Evolutionary conservation across 2,329 filamentous ascomycete species (phyloP), one percentile per base, ranked within the genome.

Genomic region (Fragosphaeria purpurea): DNA sequence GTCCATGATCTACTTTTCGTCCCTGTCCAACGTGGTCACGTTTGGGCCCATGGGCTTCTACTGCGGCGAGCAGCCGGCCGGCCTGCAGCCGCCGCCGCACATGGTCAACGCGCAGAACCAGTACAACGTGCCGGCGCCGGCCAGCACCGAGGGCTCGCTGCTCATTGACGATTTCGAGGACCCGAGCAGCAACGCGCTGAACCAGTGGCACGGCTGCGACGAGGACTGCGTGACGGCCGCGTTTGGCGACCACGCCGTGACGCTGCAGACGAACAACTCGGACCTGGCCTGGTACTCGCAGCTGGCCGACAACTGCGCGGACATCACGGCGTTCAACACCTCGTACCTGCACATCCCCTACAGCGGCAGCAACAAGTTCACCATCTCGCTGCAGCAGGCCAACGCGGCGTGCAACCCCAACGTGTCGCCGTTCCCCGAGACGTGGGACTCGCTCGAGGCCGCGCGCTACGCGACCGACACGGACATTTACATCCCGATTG

Each of bases 391-490:
- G 47, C 81, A 83, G 58, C 81, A 86, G 64, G 77, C 85, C 65
- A 86, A 86, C 58, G 66, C 68, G 22, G 65, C 71, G 13, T 86
- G 83, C 60, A 71, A 80, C 60, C 65, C 72, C 5, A 60, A 62
- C 13, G 68, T 77, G 32, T 71, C 71, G 13, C 82, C 83, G 0
- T 85, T 74, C 58, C 82, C 82, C 0, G 79, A 79, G 61, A 85
- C 82, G 0, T 82, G 81, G 72, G 82, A 86, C 61, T 82, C 79
- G 1, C 68, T 85, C 13, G 80, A 85, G 62, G 81, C 81, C 1
- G 67, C 71, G 4, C 74, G 81, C 43, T 86, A 86, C 60, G 61
- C 63, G 9, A 63, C 61, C 9, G 61, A 71, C 1, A 70, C 68
- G 50, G 74, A 83, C 59, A 80, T 86, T 54, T 86, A 84, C 64